Conservation (phyloP, 1,284 basidiomycete genomes). For the Phylloboletellus chloephorus region DNA sequence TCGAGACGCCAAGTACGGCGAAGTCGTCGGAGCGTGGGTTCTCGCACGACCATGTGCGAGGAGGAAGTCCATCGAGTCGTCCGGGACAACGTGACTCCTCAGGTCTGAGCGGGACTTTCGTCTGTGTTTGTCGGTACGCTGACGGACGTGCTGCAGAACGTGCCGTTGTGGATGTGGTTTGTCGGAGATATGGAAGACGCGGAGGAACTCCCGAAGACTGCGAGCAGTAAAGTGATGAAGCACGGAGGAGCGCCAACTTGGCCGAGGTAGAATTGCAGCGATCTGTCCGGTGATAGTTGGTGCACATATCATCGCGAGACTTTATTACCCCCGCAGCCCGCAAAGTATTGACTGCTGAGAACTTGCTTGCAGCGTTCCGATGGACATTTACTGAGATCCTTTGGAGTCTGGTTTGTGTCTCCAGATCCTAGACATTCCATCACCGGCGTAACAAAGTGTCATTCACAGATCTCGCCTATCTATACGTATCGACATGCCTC, state of each 20-base stretch:
- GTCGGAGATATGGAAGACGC: constrained; percentile 57
- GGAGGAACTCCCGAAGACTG: constrained; percentile 75
- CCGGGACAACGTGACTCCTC: constrained; percentile 62
- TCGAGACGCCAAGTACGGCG: constrained; percentile 65
- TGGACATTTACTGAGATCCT: too few species aligned
- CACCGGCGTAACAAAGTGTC: too few species aligned
- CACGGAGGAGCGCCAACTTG: constrained; percentile 42
- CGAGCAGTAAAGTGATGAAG: constrained; percentile 86
- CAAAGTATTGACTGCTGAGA: too few species aligned
- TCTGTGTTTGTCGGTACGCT: neutral
- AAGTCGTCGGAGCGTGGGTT: constrained; percentile 77
- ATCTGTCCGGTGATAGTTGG: too few species aligned
- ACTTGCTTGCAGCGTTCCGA: too few species aligned
- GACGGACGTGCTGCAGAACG: constrained; percentile 45
- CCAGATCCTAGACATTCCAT: too few species aligned
- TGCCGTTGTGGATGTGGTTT: constrained; percentile 82
- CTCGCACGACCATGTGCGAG: constrained; percentile 42
- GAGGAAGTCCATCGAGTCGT: constrained; percentile 53
- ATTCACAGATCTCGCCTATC: too few species aligned
- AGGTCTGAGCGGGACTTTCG: constrained; percentile 40
- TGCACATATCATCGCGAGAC: too few species aligned
- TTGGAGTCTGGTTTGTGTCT: too few species aligned
- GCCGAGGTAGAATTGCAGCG: constrained; percentile 7
- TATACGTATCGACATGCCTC: too few species aligned
- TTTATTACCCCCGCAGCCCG: too few species aligned